Base-by-base conservation (phyloP, 805 yeast species). In the Candida xyloterini region DNA sequence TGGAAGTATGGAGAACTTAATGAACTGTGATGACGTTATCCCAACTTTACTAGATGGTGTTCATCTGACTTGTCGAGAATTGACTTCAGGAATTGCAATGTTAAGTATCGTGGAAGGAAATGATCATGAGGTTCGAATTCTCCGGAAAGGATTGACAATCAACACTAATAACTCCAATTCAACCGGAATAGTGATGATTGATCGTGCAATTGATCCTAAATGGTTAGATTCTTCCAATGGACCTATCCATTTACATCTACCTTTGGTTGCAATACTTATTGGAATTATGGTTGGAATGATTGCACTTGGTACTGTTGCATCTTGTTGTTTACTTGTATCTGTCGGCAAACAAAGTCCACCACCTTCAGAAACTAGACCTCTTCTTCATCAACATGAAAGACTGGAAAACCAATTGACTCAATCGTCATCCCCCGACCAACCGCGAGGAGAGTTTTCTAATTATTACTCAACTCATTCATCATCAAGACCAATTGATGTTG, bases 201-300 rank as follows among this genome's bases (percentile, higher is more conserved):
- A 85, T 47, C 68, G 77, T 34, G 87, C 90, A 2, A 64, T 85
- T n/a, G 73, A 75, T 27, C 71, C 82, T 16, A 56, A 60, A 1
- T 84, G 95, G 93, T 56, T 81, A 5, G 71, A 72, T 23, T 56
- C 55, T 5, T 34, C 42, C 7, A 65, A 60, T 21, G 55, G 70
- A 15, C 71, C 74, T 25, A 65, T 79, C 31, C 83, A 75, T 43
- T 59, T 84, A 16, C 81, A 74, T 44, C 61, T 85, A 26, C 89
- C 93, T 5, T 70, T 78, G 37, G 70, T 81, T 14, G 85, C 91
- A 10, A 63, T 84, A 23, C 80, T 80, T 0, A 59, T 84, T 20
- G 95, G 93, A 6, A 65, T 82, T 4, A 60, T 83, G 2, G 52
- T 81, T 7, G 91, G 91, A 0, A 67, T 80, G 22, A 48, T 81